Base-by-base conservation (phyloP, 1,284 basidiomycete species). In the Fereydounia khargensis region DNA sequence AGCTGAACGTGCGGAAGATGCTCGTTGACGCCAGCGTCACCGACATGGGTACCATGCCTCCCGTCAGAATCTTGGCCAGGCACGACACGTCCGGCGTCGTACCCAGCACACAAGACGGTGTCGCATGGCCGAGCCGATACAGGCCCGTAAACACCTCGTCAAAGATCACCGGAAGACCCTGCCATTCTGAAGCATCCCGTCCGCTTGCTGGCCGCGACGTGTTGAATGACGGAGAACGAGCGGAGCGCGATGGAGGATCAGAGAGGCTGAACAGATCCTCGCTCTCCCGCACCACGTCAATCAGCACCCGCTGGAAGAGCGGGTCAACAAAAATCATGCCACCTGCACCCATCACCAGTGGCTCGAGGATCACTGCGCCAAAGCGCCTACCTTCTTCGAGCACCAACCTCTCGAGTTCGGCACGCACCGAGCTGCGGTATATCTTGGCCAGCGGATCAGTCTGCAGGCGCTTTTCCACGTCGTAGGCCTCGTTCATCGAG, bases 301-400 rank as follows among this genome's bases (percentile, higher is more conserved):
- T 80, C 50, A 98, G 78, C 30, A 91, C 79, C 17, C 88, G 83
- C 74, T 98, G 94, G 81, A 94, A 97, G 25, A 98, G 84, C 1
- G 94, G 94, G 70, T 98, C 94, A 36, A 97, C 91, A 72, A 96
- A 97, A 30, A 92, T 80, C 94, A 97, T 97, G 0, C 94, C 94
- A 0, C 90, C 94, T 0, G 94, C 92, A 13, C 94, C 94, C 82
- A 97, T 86, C 22, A 95, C 83, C 13, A 95, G 81, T 0, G 94
- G 94, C 74, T 98, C 94, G 27, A 98, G 79, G 11, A 97, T 84
- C 11, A 97, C 80, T 0, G 89, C 88, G 13, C 82, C 82, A 46
- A 82, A 82, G 22, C 76, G 72, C 22, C 78, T 50, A 0, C 65
- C 46, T 36, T 70, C 51, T 14, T 49, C 47, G 35, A 65, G 40